Conservation (phyloP, 352 stramenopile genomes). For the Phytophthora pisi region DNA sequence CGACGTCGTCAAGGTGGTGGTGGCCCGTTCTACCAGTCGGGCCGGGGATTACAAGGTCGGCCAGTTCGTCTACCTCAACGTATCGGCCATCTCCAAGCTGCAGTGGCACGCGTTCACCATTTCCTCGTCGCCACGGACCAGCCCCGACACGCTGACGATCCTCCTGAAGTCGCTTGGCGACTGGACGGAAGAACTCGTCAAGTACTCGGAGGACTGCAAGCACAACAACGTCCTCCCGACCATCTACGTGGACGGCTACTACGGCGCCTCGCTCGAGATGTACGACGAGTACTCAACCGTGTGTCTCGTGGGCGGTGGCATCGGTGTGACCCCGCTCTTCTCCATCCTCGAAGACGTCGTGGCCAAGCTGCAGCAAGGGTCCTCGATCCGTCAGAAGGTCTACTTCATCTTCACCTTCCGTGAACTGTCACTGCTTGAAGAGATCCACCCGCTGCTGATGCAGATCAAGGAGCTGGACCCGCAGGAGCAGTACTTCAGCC, state of each 20-base stretch:
- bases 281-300: constrained; percentile 44
- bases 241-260: constrained; percentile 61
- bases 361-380: constrained; percentile 25
- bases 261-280: constrained; percentile 41
- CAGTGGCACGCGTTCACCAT: constrained; percentile 64
- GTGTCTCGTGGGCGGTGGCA: constrained; percentile 40
- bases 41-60: constrained; percentile 37
- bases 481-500: constrained; percentile 23
- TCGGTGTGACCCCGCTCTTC: constrained; percentile 52
- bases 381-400: constrained; percentile 36
- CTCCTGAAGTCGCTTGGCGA: constrained; percentile 45
- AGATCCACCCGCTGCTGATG: constrained; percentile 46
- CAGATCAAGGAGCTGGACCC: constrained; percentile 41
- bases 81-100: constrained; percentile 47
- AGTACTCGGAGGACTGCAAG: constrained; percentile 38
- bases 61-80: constrained; percentile 57
- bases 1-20: constrained; percentile 44
- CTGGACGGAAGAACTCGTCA: constrained; percentile 35
- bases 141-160: constrained; percentile 45
- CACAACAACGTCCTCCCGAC: constrained; percentile 24
- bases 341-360: constrained; percentile 55
- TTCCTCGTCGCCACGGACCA: constrained; percentile 42
- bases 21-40: constrained; percentile 24
- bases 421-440: constrained; percentile 46
- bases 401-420: constrained; percentile 56